Evolutionary conservation across 352 stramenopile species (phyloP).

Genomic region (Globisporangium polare): DNA sequence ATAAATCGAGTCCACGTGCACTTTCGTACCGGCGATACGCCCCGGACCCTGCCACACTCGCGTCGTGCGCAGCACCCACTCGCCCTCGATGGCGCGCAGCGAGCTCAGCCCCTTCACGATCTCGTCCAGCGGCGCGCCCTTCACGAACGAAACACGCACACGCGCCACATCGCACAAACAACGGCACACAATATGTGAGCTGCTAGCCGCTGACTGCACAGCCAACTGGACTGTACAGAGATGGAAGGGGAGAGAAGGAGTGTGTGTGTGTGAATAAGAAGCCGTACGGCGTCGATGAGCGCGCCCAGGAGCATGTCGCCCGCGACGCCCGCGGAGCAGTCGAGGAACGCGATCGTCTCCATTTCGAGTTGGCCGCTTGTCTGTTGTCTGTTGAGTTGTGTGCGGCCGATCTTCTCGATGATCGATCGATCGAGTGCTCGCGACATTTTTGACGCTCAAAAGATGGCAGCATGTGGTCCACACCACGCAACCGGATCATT

Average conservation of each 20-base stretch:
- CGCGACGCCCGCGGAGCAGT: slow-evolving; percentile 88
- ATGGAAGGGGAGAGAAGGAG: too few species aligned
- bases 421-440: not conserved
- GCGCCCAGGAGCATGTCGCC: slow-evolving; percentile 91
- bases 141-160: not conserved
- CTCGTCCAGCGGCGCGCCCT: slow-evolving; percentile 58
- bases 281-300: slow-evolving; percentile 81
- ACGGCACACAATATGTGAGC: too few species aligned
- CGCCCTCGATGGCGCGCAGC: slow-evolving; percentile 62
- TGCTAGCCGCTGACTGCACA: too few species aligned
- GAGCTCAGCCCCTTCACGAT: slow-evolving; percentile 58
- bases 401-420: not conserved
- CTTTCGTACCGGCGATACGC: slow-evolving; percentile 87
- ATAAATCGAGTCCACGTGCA: slow-evolving; percentile 87
- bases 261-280: not conserved
- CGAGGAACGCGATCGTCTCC: slow-evolving; percentile 77
- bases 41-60: slow-evolving; percentile 84
- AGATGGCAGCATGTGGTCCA: too few species aligned
- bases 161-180: not conserved
- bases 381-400: not conserved
- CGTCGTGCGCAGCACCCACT: slow-evolving; percentile 79
- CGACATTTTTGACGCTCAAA: too few species aligned
- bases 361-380: not conserved
- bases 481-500: too few species aligned
- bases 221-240: too few species aligned